Evolutionary conservation across 1,284 basidiomycete species (phyloP).

Genomic region (Porodaedalea pini): DNA sequence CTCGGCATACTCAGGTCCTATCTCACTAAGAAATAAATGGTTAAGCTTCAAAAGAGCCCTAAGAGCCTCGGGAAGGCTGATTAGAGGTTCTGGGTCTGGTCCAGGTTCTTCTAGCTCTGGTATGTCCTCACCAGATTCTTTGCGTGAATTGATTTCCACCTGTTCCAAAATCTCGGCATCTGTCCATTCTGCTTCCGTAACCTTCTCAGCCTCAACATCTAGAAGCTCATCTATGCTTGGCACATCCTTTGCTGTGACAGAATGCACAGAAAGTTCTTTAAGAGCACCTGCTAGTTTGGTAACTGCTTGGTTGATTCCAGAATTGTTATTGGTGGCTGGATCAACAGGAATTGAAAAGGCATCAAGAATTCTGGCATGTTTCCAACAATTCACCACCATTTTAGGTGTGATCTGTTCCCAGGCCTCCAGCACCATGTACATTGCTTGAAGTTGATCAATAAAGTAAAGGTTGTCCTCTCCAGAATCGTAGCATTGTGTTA

Average conservation of each 20-base stretch:
- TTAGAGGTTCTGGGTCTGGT: background rate
- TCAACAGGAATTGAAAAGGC: conserved; percentile 21
- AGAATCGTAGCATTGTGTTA: too few species aligned
- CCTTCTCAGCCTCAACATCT: background rate
- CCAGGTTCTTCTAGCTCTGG: background rate
- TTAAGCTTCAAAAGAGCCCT: background rate
- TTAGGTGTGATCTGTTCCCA: too few species aligned
- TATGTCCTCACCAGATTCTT: conserved; percentile 5
- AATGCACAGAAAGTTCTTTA: background rate
- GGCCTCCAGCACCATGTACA: too few species aligned
- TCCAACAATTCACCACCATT: too few species aligned
- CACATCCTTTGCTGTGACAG: background rate
- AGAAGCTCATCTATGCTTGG: conserved; percentile 4
- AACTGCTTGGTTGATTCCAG: background rate
- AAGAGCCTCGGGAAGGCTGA: background rate
- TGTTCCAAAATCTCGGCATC: conserved; percentile 8
- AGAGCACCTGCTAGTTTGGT: background rate
- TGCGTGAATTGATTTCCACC: background rate
- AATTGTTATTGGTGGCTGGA: conserved; percentile 13
- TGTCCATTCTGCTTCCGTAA: conserved; percentile 6
- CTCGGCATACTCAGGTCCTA: background rate
- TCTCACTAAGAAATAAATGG: background rate
- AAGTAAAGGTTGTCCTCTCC: too few species aligned
- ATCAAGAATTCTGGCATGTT: too few species aligned
- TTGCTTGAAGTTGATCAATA: too few species aligned